Evolutionary conservation across 2,329 filamentous ascomycete species (phyloP).

Genomic region (Colletotrichum kahawae): DNA sequence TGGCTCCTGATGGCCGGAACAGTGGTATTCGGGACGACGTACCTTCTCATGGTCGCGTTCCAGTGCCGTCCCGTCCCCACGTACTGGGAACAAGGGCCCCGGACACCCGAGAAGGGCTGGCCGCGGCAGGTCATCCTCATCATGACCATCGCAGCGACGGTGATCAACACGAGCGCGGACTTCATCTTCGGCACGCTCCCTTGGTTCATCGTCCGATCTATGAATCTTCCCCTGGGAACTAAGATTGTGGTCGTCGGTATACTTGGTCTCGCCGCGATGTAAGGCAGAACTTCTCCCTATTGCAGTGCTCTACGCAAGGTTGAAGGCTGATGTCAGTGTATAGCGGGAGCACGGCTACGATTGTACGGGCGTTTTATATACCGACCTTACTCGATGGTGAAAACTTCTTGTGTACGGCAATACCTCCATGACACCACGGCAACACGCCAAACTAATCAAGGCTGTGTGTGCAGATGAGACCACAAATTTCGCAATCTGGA

Average conservation of each 20-base stretch:
- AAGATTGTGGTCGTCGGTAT: slow-evolving; percentile 40
- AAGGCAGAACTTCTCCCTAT: neutral
- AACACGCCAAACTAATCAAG: too few species aligned
- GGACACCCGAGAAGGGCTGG: slow-evolving; percentile 33
- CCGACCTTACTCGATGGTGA: slow-evolving; percentile 35
- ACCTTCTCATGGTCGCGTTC: slow-evolving; percentile 46
- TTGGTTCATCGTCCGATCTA: slow-evolving; percentile 41
- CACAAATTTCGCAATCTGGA: slow-evolving; percentile 49
- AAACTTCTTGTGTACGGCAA: slow-evolving; percentile 37
- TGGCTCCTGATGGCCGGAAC: slow-evolving; percentile 37
- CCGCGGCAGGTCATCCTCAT: slow-evolving; percentile 27
- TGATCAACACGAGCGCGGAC: slow-evolving; percentile 40
- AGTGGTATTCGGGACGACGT: slow-evolving; percentile 39
- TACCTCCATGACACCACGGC: fast-evolving
- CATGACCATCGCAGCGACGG: slow-evolving; percentile 41
- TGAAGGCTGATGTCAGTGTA: neutral
- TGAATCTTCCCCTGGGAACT: slow-evolving; percentile 42
- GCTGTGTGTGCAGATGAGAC: slow-evolving; percentile 31
- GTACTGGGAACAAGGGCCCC: slow-evolving; percentile 38
- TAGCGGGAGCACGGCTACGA: slow-evolving; percentile 38
- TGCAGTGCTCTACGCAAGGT: neutral
- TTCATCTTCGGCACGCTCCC: slow-evolving; percentile 44
- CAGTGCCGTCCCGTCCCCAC: slow-evolving; percentile 43
- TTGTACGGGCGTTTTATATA: slow-evolving; percentile 48
- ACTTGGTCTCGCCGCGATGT: slow-evolving; percentile 37